Percentiles rank a stretch among this genome's conserved stretches.
Conservation (phyloP, 73 alveolate genomes). For the Paramecium sexaurelia region DNA sequence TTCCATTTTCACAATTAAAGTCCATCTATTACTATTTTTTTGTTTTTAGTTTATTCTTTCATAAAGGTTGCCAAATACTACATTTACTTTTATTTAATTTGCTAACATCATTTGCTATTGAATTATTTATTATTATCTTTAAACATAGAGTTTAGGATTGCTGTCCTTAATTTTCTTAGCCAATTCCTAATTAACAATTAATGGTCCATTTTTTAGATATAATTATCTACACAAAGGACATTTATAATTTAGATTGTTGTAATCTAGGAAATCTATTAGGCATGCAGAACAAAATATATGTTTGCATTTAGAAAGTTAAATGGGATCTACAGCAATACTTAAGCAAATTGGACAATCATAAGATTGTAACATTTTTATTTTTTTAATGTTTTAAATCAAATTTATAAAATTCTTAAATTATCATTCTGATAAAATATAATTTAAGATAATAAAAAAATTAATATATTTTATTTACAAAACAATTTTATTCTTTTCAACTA, state of each 20-base stretch:
- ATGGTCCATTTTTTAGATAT: background rate
- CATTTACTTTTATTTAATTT: background rate
- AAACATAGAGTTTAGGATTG: background rate
- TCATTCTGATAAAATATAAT: background rate
- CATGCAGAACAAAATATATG: constrained; percentile 1
- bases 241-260: background rate
- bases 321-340: background rate
- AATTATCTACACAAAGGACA: background rate
- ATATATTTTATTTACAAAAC: too few relatives aligned
- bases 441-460: too few relatives aligned
- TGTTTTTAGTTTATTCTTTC: background rate
- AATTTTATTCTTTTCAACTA: too few relatives aligned
- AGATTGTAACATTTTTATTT: background rate
- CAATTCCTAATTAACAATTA: background rate
- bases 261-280: background rate
- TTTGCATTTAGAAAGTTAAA: background rate
- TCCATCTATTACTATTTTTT: background rate
- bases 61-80: background rate
- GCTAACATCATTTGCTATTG: background rate
- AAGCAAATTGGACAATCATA: background rate
- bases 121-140: background rate
- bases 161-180: background rate
- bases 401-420: background rate
- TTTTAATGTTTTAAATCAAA: background rate
- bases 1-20: background rate